These are phyloP conservation scores for Apiotrichum montevideense DNA, from an alignment of 1,284 basidiomycete species.

Conservation along the genomic window DNA sequence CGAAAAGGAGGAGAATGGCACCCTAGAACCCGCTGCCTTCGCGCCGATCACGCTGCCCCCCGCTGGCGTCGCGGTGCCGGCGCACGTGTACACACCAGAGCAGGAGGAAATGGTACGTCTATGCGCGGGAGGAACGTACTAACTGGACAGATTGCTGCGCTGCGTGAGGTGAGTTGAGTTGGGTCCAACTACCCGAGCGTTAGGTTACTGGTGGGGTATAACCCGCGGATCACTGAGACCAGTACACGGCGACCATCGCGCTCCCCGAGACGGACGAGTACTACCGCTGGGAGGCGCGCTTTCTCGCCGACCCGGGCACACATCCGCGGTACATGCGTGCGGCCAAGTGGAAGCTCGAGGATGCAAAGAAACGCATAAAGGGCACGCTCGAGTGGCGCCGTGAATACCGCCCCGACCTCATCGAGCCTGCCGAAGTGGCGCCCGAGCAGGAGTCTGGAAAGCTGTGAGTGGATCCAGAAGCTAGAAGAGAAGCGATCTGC, in stretches of 20 bases:
- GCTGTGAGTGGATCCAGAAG: conserved; percentile 55
- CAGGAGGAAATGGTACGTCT: conserved; percentile 44
- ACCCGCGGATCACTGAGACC: not conserved
- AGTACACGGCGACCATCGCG: conserved; percentile 61
- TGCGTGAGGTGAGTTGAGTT: conserved; percentile 54
- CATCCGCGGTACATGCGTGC: conserved; percentile 75
- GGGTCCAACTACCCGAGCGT: no score
- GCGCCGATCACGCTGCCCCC: not conserved
- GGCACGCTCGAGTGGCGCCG: conserved; percentile 73
- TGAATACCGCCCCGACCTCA: conserved; percentile 73
- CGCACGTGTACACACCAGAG: conserved; percentile 58
- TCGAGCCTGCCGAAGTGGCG: conserved; percentile 64
- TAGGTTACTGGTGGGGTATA: not conserved
- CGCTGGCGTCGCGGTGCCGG: conserved; percentile 34
- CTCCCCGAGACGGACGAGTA: conserved; percentile 65
- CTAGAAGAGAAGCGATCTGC: not conserved
- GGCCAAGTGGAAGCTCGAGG: conserved; percentile 69
- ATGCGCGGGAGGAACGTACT: not conserved
- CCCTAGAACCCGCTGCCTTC: no score
- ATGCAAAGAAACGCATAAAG: conserved; percentile 69
- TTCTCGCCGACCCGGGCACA: conserved; percentile 66
- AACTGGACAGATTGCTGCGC: conserved; percentile 52
- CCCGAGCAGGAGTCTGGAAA: conserved; percentile 76
- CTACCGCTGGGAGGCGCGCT: conserved; percentile 65
- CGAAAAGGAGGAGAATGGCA: no score